These are phyloP conservation scores for Corinectria fuckeliana DNA, from an alignment of 2,329 filamentous ascomycete species.

Conservation along the genomic window DNA sequence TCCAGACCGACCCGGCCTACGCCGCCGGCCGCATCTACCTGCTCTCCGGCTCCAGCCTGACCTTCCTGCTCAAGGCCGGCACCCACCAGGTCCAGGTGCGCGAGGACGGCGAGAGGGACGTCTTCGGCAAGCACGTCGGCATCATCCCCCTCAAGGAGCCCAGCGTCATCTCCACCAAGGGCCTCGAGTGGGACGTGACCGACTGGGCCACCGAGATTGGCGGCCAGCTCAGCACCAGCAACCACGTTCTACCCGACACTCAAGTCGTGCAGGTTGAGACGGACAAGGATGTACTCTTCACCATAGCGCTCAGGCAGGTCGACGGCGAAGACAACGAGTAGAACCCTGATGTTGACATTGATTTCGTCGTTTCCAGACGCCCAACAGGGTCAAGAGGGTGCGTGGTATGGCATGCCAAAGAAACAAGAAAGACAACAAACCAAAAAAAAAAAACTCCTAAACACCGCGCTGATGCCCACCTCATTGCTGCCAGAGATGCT, in stretches of 20 bases:
- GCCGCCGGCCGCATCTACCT: constrained; percentile 72
- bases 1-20: constrained; percentile 59
- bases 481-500: constrained; percentile 23
- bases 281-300: constrained; percentile 73
- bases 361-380: background rate
- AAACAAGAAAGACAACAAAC: constrained; percentile 20
- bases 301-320: constrained; percentile 64
- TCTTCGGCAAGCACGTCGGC: constrained; percentile 81
- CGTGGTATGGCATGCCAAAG: constrained; percentile 21
- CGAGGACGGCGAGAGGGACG: constrained; percentile 50
- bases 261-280: constrained; percentile 68
- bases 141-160: constrained; percentile 85
- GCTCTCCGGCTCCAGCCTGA: constrained; percentile 80
- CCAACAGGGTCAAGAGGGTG: background rate
- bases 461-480: constrained; percentile 39
- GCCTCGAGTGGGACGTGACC: constrained; percentile 89
- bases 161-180: constrained; percentile 77
- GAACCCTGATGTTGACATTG: background rate
- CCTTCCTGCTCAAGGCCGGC: constrained; percentile 77
- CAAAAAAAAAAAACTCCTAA: constrained; percentile 33
- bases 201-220: constrained; percentile 82
- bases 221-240: constrained; percentile 78
- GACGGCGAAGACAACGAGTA: constrained; percentile 45
- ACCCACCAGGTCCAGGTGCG: constrained; percentile 72
- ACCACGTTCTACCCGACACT: constrained; percentile 69